Evolutionary conservation across 805 yeast genomes (phyloP), one percentile per base, ranked within the genome.

Genomic region (Phaffomyces antillensis): DNA sequence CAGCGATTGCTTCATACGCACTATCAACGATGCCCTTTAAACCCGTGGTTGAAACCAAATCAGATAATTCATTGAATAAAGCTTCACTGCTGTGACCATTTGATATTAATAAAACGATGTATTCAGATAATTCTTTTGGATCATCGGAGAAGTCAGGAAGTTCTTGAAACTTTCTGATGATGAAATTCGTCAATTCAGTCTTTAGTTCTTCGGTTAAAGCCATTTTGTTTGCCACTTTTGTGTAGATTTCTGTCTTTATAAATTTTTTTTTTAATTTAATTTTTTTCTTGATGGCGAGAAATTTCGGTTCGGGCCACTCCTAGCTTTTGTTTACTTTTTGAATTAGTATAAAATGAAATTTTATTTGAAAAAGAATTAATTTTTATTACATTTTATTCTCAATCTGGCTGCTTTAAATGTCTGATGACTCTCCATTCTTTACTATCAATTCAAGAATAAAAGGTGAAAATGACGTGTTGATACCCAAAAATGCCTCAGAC

Each of bases 91-190:
- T 66, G 55, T 82, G 79, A 53, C 82, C 80, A 52, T 82, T 83
- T 13, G 82, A 80, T 49, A 85, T 81, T 61, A 85, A 67, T 37
- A 83, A 73, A n/a, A 80, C 73, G 45, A 85, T 78, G 56, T 76
- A 85, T 61, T 85, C 93, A 13, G 93, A 86, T 36, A 82, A 80
- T 53, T 81, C 83, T 38, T 65, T 69, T 24, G 74, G 70, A 54
- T 77, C 82, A 44, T 76, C 81, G 11, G 64, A 64, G 48, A 75
- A 64, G 47, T 69, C 70, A 7, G 62, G 63, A 24, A 73, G 49
- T 37, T 66, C 64, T 17, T 56, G 56, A 30, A 75, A 60, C 54
- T 67, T 70, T 40, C 62, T 61, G 16, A 73, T 67, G 8, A 76
- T 68, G 36, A 64, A 66, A 20, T 62, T 60, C 53, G 74, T 75